Evolutionary conservation across 1,139 yeast genomes (phyloP).

Genomic region (Sugiyamaella neomexicana): DNA sequence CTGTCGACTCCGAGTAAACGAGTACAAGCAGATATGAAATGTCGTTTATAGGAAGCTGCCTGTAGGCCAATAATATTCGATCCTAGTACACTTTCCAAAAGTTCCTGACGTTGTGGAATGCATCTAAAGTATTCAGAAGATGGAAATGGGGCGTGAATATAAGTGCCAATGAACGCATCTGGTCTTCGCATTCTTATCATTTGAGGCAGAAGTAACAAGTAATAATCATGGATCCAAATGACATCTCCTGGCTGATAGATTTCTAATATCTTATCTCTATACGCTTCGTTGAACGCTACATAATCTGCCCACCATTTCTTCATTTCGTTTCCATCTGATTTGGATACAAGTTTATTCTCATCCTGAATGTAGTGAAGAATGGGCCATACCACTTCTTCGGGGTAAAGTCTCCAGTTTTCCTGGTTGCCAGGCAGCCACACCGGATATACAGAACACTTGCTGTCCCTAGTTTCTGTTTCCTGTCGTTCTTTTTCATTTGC

Average conservation of each 20-base stretch:
- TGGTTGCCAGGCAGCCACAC: slow-evolving; percentile 60
- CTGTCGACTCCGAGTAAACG: slow-evolving; percentile 44
- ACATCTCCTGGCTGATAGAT: slow-evolving; percentile 87
- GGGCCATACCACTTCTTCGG: slow-evolving; percentile 93
- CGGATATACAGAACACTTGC: slow-evolving; percentile 51
- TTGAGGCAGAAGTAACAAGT: slow-evolving; percentile 80
- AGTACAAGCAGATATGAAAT: slow-evolving; percentile 85
- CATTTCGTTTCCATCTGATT: slow-evolving; percentile 48
- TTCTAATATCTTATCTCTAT: slow-evolving; percentile 70
- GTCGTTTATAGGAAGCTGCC: slow-evolving; percentile 81
- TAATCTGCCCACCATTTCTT: slow-evolving; percentile 88
- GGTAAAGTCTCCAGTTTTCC: slow-evolving; percentile 79
- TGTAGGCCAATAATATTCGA: slow-evolving; percentile 86
- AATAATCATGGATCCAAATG: slow-evolving; percentile 94
- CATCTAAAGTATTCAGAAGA: slow-evolving; percentile 94
- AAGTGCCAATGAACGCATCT: slow-evolving; percentile 77
- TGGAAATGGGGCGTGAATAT: slow-evolving; percentile 80
- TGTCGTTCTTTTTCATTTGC: slow-evolving; percentile 47
- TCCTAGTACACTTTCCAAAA: slow-evolving; percentile 89
- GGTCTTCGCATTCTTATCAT: slow-evolving; percentile 79
- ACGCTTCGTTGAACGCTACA: slow-evolving; percentile 85
- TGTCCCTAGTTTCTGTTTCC: not conserved
- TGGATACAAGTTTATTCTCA: slow-evolving; percentile 47
- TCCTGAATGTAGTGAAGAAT: slow-evolving; percentile 89
- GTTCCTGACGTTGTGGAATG: slow-evolving; percentile 73